Percentiles rank a stretch among this genome's conserved stretches.
Evolutionary conservation across 306 rosid genomes (phyloP).

Genomic region (Dryas alaskensis): DNA sequence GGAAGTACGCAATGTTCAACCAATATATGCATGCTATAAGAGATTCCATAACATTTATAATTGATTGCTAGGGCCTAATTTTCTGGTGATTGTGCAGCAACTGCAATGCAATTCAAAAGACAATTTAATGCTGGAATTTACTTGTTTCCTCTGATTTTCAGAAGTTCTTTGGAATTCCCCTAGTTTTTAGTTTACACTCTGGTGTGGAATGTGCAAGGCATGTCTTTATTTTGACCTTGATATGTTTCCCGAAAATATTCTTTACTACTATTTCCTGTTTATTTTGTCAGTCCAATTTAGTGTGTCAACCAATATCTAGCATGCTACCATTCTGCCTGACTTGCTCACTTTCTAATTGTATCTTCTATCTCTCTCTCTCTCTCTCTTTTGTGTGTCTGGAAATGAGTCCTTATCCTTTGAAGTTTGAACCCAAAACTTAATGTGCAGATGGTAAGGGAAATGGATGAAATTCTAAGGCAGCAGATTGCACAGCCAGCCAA

Average conservation of each 20-base stretch:
- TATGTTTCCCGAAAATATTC: neutral
- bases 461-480: slow-evolving; percentile 80
- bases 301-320: neutral
- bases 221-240: neutral
- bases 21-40: neutral
- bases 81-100: neutral
- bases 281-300: neutral
- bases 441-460: slow-evolving; percentile 86
- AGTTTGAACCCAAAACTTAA: slow-evolving; percentile 15
- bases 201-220: neutral
- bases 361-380: neutral
- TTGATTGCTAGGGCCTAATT: neutral
- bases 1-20: neutral
- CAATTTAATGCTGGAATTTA: neutral
- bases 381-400: neutral
- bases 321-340: neutral
- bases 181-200: neutral
- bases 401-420: neutral
- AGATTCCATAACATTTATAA: neutral
- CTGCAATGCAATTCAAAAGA: neutral
- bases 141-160: neutral
- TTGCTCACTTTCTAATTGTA: neutral
- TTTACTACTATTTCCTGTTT: neutral
- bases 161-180: neutral
- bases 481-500: slow-evolving; percentile 73